Evolutionary conservation across 768 basidiomycete genomes (phyloP).

Genomic region (Kwoniella newhampshirensis): DNA sequence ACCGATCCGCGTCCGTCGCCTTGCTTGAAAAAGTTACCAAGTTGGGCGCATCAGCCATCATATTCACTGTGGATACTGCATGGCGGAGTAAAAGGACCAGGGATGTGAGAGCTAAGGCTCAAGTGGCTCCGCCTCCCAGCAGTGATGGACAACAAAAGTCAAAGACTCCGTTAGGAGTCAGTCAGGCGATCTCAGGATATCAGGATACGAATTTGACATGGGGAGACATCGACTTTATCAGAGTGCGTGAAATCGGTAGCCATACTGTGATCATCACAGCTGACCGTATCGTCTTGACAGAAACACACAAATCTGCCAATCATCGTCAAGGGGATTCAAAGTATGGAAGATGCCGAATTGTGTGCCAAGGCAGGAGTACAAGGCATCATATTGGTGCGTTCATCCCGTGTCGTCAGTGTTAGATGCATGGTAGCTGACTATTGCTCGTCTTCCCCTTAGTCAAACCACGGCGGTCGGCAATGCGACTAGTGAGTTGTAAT

Average conservation of each 20-base stretch:
- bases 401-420: not conserved
- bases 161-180: constrained; percentile 45
- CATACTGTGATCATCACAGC: constrained; percentile 51
- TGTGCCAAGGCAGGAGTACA: constrained; percentile 83
- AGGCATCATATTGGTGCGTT: constrained; percentile 67
- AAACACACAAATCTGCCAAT: constrained; percentile 58
- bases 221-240: constrained; percentile 52
- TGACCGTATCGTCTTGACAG: constrained; percentile 19
- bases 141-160: constrained; percentile 9
- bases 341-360: constrained; percentile 71
- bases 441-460: constrained; percentile 47
- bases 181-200: constrained; percentile 49
- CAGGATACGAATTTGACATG: constrained; percentile 53
- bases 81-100: constrained; percentile 68
- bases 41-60: constrained; percentile 81
- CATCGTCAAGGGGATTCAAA: constrained; percentile 59
- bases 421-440: not conserved
- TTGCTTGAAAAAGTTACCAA: constrained; percentile 69
- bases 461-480: constrained; percentile 80
- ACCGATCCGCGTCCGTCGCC: constrained; percentile 66
- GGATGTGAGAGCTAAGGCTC: constrained; percentile 45
- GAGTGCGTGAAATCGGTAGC: constrained; percentile 28
- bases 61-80: constrained; percentile 88
- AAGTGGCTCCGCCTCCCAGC: constrained; percentile 17
- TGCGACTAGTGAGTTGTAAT: constrained; percentile 54